A percentile compares a stretch with the other conserved stretches of the same genome.
Conservation (phyloP, 257 asterid species). For the Lantana camara region DNA sequence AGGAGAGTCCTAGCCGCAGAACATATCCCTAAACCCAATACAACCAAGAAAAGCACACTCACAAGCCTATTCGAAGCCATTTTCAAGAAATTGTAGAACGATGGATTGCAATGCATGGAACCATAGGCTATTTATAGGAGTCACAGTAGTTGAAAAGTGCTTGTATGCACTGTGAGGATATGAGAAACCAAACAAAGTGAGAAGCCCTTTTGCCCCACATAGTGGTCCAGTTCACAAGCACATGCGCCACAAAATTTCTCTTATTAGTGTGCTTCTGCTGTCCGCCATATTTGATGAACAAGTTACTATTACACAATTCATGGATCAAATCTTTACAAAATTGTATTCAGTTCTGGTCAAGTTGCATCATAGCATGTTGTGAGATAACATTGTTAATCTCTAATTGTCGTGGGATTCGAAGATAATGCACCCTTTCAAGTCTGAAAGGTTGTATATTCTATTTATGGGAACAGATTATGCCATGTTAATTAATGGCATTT, state of each 20-base stretch:
- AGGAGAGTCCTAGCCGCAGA: conserved; percentile 68
- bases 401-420: neutral
- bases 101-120: conserved; percentile 39
- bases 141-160: conserved; percentile 33
- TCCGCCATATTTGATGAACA: conserved; percentile 53
- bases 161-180: conserved; percentile 31
- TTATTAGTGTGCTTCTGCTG: conserved; percentile 69
- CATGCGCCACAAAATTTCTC: conserved; percentile 33
- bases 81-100: conserved; percentile 1
- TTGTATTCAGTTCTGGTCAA: neutral
- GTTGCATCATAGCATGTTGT: neutral
- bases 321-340: neutral
- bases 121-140: conserved; percentile 45
- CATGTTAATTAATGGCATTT: neutral
- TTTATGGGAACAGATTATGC: neutral
- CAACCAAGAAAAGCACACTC: conserved; percentile 39
- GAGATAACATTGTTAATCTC: neutral
- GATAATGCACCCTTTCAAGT: too few relatives aligned
- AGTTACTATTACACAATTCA: conserved; percentile 1
- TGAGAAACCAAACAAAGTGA: conserved; percentile 23
- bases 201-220: conserved; percentile 49
- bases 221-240: conserved; percentile 55
- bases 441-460: too few relatives aligned
- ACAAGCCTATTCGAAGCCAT: conserved; percentile 40
- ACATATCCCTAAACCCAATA: conserved; percentile 45